Evolutionary conservation across 257 asterid species (phyloP).

Genomic region (Plectranthus barbatus): DNA sequence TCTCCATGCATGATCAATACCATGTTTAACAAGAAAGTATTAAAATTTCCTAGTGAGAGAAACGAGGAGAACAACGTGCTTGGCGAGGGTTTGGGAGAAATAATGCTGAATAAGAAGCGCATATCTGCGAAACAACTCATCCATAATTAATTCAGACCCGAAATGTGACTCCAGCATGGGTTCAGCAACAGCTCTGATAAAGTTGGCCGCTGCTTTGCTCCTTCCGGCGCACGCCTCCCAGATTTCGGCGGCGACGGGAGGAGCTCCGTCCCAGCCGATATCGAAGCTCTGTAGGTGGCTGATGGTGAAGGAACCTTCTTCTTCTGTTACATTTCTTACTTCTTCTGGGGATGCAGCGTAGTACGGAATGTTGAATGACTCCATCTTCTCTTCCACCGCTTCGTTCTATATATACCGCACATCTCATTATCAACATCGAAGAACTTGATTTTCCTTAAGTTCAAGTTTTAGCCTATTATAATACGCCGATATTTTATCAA

Average conservation of each 20-base stretch:
- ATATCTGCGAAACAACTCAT: slow-evolving; percentile 41
- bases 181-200: slow-evolving; percentile 58
- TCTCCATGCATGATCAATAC: too few relatives aligned
- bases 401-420: not conserved
- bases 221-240: not conserved
- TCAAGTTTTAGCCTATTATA: too few relatives aligned
- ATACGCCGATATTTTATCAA: too few relatives aligned
- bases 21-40: too few relatives aligned
- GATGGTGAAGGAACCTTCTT: slow-evolving; percentile 43
- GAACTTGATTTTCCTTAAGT: too few relatives aligned
- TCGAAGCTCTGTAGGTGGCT: slow-evolving; percentile 23
- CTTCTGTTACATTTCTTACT: slow-evolving; percentile 26
- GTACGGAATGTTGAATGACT: slow-evolving; percentile 52
- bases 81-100: slow-evolving; percentile 18
- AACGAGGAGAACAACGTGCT: slow-evolving; percentile 34
- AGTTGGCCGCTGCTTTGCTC: slow-evolving; percentile 25
- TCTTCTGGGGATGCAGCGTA: slow-evolving; percentile 53
- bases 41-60: slow-evolving; percentile 25
- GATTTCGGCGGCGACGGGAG: not conserved
- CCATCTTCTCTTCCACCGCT: slow-evolving; percentile 34
- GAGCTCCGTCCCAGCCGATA: slow-evolving; percentile 41
- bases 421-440: too few relatives aligned
- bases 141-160: slow-evolving; percentile 40
- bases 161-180: slow-evolving; percentile 44
- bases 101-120: slow-evolving; percentile 32